Base-by-base conservation (phyloP, 805 yeast species). In the Lipomyces kockii region DNA sequence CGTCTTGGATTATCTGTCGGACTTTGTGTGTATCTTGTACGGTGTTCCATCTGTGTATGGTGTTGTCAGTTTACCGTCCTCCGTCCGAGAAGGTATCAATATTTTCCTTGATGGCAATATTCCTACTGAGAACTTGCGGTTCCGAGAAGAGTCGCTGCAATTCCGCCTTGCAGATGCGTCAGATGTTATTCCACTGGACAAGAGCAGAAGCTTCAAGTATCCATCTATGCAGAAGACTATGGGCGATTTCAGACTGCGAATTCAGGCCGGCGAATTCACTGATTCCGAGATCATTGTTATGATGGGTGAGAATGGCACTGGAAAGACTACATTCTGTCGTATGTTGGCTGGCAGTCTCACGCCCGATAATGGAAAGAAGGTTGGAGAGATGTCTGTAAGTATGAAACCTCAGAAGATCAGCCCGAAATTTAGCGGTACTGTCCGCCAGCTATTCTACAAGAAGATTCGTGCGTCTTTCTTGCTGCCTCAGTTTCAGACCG, bases 221-320 rank as follows among this genome's bases (percentile, higher is more conserved):
- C 97, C 97, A 66, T 74, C 83, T 37, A 89, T 95, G 97, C 77
- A 79, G 65, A 93, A 92, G 85, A 92, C 98, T 56, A 94, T 93
- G 83, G 99, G 99, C 77, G 98, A 93, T 80, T 95, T 95, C 90
- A 87, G 86, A 77, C 84, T 95, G 78, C 83, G 81, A 66, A 89
- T 95, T 68, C 89, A 91, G 76, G 77, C 86, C 57, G 99, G 99
- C 82, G 93, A 89, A 67, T 95, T 94, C 82, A 89, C 97, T 65
- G 97, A 95, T 80, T 91, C 97, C 55, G 99, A 95, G 83, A 95
- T 95, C 75, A 85, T 95, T 76, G 99, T 95, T 66, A 91, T 95
- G 97, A 94, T 95, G 97, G 99, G 99, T 79, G 99, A 95, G 83
- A 95, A 95, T 80, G 99, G 99, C 83, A 95, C 99, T 22, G 99